phyloP scores from a whole-genome alignment of 2,329 filamentous ascomycete species.

The Monosporascus ibericus region DNA sequence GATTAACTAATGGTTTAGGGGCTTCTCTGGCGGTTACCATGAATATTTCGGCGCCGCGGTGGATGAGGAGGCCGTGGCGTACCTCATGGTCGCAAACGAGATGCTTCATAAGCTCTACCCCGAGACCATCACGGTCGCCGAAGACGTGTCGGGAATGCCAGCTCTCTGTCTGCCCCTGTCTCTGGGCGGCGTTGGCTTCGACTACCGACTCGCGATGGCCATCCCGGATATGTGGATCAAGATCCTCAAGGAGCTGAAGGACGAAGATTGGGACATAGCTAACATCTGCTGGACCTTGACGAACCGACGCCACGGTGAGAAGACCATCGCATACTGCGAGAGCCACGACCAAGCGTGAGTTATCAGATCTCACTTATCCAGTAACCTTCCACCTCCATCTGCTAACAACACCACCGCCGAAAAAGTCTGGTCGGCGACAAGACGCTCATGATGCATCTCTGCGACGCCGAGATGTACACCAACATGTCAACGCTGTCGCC shows the following conservation, averaged over 20 bases:
- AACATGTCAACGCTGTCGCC: slow-evolving; percentile 86
- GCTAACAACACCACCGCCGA: slow-evolving; percentile 13
- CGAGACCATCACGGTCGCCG: slow-evolving; percentile 82
- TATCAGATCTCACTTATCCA: slow-evolving; percentile 12
- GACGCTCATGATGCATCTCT: slow-evolving; percentile 95
- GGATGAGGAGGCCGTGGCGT: slow-evolving; percentile 89
- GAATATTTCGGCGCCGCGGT: slow-evolving; percentile 90
- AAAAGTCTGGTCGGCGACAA: slow-evolving; percentile 92
- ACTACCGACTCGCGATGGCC: slow-evolving; percentile 96
- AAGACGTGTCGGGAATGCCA: slow-evolving; percentile 98
- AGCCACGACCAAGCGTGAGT: slow-evolving; percentile 94
- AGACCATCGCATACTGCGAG: slow-evolving; percentile 96
- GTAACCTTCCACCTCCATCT: neutral
- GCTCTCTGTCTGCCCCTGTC: slow-evolving; percentile 83
- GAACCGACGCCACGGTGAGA: slow-evolving; percentile 90
- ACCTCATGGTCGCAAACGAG: slow-evolving; percentile 94
- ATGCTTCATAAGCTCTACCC: slow-evolving; percentile 90
- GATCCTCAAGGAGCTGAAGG: slow-evolving; percentile 86
- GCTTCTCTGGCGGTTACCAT: slow-evolving; percentile 95
- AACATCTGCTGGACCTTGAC: slow-evolving; percentile 81
- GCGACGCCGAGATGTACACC: slow-evolving; percentile 94
- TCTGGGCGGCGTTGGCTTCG: slow-evolving; percentile 88
- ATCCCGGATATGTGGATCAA: slow-evolving; percentile 99
- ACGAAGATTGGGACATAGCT: slow-evolving; percentile 87
- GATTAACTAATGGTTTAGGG: slow-evolving; percentile 45